Conservation (phyloP, 768 basidiomycete species). For the Astraeus odoratus region DNA sequence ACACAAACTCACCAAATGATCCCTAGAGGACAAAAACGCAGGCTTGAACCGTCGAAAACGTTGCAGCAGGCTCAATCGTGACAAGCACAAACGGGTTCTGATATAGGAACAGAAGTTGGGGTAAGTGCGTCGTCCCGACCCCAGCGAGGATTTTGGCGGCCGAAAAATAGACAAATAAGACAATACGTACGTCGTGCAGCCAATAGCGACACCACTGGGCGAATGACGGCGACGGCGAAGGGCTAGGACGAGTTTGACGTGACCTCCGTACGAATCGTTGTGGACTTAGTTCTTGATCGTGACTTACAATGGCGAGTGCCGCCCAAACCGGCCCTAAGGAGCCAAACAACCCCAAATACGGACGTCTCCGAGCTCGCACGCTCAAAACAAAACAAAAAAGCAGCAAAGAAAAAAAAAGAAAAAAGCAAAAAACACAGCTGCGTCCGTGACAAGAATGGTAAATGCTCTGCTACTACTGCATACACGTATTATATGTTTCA, state of each 20-base stretch:
- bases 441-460: too few relatives aligned
- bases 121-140: conserved; percentile 14
- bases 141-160: neutral
- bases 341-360: conserved; percentile 25
- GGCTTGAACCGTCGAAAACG: conserved; percentile 15
- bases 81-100: conserved; percentile 17
- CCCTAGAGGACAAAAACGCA: conserved; percentile 13
- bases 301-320: conserved; percentile 5
- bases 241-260: conserved; percentile 19
- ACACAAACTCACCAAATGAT: conserved; percentile 17
- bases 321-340: conserved; percentile 30
- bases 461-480: too few relatives aligned
- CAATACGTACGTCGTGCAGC: conserved; percentile 14
- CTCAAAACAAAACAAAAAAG: neutral
- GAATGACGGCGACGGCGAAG: conserved; percentile 26
- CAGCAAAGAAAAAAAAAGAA: neutral
- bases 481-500: conserved; percentile 12
- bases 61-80: conserved; percentile 22
- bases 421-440: neutral
- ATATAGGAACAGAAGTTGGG: conserved; percentile 10
- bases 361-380: neutral
- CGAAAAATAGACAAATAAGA: conserved; percentile 1
- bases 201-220: conserved; percentile 12
- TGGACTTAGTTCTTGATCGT: conserved; percentile 12
- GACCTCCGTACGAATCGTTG: conserved; percentile 23